phyloP scores from a whole-genome alignment of 164 flowering plant species.

The Umbellularia californica region DNA sequence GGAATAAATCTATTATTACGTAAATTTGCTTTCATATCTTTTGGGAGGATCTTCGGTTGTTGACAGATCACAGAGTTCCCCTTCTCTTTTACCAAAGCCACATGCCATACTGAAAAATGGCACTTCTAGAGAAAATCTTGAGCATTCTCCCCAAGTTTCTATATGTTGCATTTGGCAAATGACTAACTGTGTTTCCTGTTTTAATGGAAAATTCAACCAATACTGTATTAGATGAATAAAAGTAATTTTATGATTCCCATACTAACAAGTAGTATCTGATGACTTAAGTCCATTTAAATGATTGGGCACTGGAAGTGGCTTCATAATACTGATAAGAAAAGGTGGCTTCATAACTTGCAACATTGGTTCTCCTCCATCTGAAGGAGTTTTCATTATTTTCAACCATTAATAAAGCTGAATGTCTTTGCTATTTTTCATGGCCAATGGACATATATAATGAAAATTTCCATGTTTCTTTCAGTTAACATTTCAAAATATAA shows the following conservation, averaged over 20 bases:
- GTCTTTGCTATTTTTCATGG: background rate
- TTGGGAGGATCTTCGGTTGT: background rate
- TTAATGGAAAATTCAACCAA: too few species aligned
- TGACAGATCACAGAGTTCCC: background rate
- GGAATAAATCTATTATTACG: background rate
- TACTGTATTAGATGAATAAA: background rate
- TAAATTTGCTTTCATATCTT: background rate
- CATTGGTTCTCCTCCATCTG: background rate
- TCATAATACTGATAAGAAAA: background rate
- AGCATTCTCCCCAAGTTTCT: background rate
- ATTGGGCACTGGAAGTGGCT: constrained; percentile 1
- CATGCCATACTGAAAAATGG: too few species aligned
- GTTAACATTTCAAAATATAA: too few species aligned
- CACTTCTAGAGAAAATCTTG: too few species aligned
- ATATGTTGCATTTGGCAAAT: background rate
- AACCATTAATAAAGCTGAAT: background rate
- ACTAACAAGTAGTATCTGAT: background rate
- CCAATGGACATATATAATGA: background rate
- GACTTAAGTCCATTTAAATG: too few species aligned
- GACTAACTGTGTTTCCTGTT: background rate
- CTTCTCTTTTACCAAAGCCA: background rate
- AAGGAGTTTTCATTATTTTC: background rate
- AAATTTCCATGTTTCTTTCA: too few species aligned
- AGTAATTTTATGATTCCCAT: background rate
- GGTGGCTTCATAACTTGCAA: too few species aligned